Base-by-base conservation (phyloP, 768 basidiomycete species). In the Cyclocybe cylindracea region DNA sequence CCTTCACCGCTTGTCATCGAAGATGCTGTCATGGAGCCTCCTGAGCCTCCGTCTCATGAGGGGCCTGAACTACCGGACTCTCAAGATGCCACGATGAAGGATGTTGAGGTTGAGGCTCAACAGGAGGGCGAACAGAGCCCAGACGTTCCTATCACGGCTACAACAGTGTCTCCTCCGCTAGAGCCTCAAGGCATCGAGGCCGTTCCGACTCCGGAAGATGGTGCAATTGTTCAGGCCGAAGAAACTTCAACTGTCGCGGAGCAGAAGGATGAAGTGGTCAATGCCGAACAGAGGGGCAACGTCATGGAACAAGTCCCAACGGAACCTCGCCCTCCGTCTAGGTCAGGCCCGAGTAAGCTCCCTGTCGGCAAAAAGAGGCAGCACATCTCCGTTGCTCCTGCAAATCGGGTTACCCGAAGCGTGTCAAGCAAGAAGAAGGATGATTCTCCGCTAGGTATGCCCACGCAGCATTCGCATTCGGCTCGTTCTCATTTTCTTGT, bases 371-470 rank as follows among this genome's bases (percentile, higher is more conserved):
- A 65, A 50, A 70, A 68, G 50, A 57, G 65, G 40, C 51, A 63
- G 19, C 63, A 68, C 31, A 50, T 56, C 8, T 44, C 61, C n/a
- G 54, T 61, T 13, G 46, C 58, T 16, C 50, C 61, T 18, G 58
- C 61, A 8, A 53, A 51, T 46, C 69, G 72, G 16, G 63, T 72
- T 29, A 74, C 75, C 10, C 68, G 75, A 36, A 75, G 75, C 51
- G 54, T 54, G 5, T 69, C 71, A 9, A 62, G 57, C 11, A 69
- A 58, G 54, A 60, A 64, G 53, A 67, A 65, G 34, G 57, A 56
- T 5, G 46, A 53, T 34, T 29, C 48, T 36, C 56, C 46, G 18
- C 38, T 42, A 44, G 55, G 58, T 60, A 53, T 10, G 51, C 44
- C 14, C 2, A 13, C 29, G 11, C 7, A 5, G 34, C 33, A 29